A percentile compares a stretch with the other conserved stretches of the same genome.
Evolutionary conservation across 2,329 filamentous ascomycete species (phyloP).

Genomic region (Pseudofabraea citricarpa): DNA sequence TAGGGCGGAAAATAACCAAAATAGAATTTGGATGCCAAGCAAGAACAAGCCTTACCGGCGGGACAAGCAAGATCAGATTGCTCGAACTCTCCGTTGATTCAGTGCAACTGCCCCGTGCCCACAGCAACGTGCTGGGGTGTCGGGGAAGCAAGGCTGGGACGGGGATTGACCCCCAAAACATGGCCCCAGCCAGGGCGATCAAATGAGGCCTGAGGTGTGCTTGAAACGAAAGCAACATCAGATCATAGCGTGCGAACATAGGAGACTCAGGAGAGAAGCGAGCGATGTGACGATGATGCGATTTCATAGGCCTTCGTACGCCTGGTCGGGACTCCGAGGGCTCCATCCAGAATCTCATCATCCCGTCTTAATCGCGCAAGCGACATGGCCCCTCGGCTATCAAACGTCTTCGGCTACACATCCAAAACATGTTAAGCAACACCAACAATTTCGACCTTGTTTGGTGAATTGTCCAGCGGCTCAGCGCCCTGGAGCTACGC

Average conservation of each 20-base stretch:
- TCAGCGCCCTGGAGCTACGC: no score
- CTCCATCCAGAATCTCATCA: background rate
- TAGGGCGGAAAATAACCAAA: slow-evolving; percentile 5
- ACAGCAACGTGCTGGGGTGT: background rate
- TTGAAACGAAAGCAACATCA: no score
- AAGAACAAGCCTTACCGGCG: slow-evolving; percentile 5
- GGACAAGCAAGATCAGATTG: no score
- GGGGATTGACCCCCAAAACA: no score
- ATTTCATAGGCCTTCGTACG: no score
- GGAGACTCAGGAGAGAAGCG: background rate
- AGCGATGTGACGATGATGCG: no score
- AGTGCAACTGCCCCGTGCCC: slow-evolving; percentile 8
- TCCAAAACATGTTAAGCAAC: slow-evolving; percentile 9
- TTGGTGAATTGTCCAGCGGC: no score
- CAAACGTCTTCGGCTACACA: slow-evolving; percentile 20
- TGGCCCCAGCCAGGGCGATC: no score
- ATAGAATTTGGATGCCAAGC: slow-evolving; percentile 3
- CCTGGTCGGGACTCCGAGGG: slow-evolving; percentile 11
- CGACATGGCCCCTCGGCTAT: slow-evolving; percentile 5
- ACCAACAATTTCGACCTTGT: no score
- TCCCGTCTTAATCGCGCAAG: slow-evolving; percentile 9
- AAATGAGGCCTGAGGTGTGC: no score
- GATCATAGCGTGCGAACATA: slow-evolving; percentile 2
- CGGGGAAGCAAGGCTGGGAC: no score
- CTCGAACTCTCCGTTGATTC: slow-evolving; percentile 1